These are phyloP conservation scores for Anisodus tanguticus DNA, from an alignment of 257 asterid species.

Conservation along the genomic window DNA sequence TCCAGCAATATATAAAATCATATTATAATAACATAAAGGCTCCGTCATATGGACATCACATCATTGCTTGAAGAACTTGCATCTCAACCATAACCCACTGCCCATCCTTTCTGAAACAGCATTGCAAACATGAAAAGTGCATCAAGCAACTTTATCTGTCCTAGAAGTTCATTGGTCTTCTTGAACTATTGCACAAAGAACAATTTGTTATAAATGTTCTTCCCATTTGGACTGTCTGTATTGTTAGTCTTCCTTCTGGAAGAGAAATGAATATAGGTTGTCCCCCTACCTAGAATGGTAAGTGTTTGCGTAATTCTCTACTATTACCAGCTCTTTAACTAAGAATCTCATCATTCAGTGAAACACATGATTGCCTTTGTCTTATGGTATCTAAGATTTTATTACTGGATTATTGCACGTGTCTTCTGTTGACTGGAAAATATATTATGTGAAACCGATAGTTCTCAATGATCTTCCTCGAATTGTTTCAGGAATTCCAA, in stretches of 20 bases:
- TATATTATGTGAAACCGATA: background rate
- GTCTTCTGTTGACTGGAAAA: background rate
- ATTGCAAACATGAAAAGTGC: background rate
- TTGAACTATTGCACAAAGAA: background rate
- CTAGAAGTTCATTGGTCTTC: background rate
- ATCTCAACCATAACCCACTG: background rate
- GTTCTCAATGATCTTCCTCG: background rate
- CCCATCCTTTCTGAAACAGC: background rate
- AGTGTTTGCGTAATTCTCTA: background rate
- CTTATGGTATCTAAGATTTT: background rate
- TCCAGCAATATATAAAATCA: conserved; percentile 16
- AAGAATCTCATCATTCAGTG: background rate
- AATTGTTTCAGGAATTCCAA: conserved; percentile 66
- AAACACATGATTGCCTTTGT: background rate
- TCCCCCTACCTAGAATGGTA: background rate
- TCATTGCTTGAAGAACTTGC: background rate
- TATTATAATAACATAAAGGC: background rate
- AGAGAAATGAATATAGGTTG: conserved; percentile 7
- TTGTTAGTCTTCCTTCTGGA: conserved; percentile 2
- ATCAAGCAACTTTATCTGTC: background rate
- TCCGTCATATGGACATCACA: background rate
- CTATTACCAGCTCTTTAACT: background rate
- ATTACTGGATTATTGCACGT: background rate
- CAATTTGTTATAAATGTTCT: background rate
- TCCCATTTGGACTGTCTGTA: background rate